Percentiles rank a stretch among this genome's conserved stretches.
Conservation (phyloP, 306 rosid genomes). For the Lupinus albus region DNA sequence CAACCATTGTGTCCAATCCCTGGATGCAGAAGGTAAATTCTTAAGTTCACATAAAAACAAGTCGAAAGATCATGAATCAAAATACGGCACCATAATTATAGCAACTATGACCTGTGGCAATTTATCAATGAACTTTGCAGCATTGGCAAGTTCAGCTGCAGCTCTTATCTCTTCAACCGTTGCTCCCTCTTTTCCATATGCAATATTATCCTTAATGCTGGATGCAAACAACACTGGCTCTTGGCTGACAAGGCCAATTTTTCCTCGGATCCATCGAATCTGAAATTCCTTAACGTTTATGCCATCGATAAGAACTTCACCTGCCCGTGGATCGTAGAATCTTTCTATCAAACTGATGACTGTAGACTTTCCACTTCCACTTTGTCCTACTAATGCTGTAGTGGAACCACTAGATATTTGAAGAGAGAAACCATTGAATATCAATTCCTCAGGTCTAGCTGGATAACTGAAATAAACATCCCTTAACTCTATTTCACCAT, state of each 20-base stretch:
- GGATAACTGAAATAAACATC: conserved; percentile 73
- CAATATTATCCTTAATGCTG: conserved; percentile 73
- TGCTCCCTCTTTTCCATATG: conserved; percentile 79
- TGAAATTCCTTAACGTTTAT: conserved; percentile 67
- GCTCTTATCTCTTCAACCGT: conserved; percentile 63
- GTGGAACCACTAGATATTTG: conserved; percentile 62
- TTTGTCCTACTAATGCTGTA: conserved; percentile 78
- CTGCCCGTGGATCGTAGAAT: conserved; percentile 76
- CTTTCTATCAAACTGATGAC: conserved; percentile 75
- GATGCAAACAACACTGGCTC: conserved; percentile 76
- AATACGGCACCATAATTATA: conserved; percentile 2
- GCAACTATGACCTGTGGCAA: conserved; percentile 64
- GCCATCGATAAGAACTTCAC: conserved; percentile 71
- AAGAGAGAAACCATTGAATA: conserved; percentile 72
- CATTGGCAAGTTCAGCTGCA: conserved; percentile 79
- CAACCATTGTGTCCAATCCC: conserved; percentile 80
- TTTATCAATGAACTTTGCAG: conserved; percentile 72
- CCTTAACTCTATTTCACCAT: conserved; percentile 66
- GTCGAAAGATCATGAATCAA: conserved; percentile 1
- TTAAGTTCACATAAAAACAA: conserved; percentile 6
- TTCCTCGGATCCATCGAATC: conserved; percentile 75
- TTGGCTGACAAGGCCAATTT: conserved; percentile 84
- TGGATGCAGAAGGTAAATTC: conserved; percentile 18
- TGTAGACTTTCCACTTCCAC: conserved; percentile 90
- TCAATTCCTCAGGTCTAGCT: conserved; percentile 69